phyloP scores from a whole-genome alignment of 2,329 filamentous ascomycete genomes.

The Aaosphaeria arxii region DNA sequence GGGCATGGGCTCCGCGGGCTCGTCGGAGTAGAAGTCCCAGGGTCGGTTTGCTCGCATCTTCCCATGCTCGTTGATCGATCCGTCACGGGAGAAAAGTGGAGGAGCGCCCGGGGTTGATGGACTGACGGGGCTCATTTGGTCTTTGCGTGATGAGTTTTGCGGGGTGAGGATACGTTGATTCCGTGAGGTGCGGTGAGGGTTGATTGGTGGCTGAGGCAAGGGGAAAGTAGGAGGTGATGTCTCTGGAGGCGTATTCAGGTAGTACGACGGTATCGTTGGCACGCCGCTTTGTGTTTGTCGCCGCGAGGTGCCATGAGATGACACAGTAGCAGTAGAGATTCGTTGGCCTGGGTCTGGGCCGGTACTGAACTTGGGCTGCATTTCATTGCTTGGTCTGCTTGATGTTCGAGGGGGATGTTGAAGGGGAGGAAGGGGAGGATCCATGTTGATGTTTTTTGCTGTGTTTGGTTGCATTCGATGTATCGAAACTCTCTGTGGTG shows the following conservation, averaged over 20 bases:
- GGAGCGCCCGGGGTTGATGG: slow-evolving; percentile 7
- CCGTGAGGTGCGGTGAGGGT: slow-evolving; percentile 8
- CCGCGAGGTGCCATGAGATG: slow-evolving; percentile 1
- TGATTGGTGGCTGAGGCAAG: slow-evolving; percentile 3
- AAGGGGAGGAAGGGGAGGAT: not conserved
- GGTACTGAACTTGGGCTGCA: not conserved
- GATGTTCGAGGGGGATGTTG: not conserved
- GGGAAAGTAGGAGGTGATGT: slow-evolving; percentile 3
- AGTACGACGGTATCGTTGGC: slow-evolving; percentile 4
- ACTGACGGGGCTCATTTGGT: slow-evolving; percentile 10
- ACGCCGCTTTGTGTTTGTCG: not conserved
- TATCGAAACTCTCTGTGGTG: not conserved
- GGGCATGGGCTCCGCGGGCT: not conserved
- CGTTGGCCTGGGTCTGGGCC: not conserved
- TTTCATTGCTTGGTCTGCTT: no score
- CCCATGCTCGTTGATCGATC: not conserved
- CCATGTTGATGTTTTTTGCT: not conserved
- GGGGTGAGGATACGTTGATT: slow-evolving; percentile 15
- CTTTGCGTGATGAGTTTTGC: slow-evolving; percentile 10
- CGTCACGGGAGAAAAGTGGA: slow-evolving; percentile 13
- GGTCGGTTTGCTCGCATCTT: not conserved
- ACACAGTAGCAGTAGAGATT: not conserved
- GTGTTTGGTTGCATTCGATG: slow-evolving; percentile 5
- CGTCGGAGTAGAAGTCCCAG: not conserved
- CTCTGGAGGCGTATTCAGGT: slow-evolving; percentile 5